These are phyloP conservation scores for Byssothecium circinans DNA, from an alignment of 2,329 filamentous ascomycete species.

Conservation along the genomic window DNA sequence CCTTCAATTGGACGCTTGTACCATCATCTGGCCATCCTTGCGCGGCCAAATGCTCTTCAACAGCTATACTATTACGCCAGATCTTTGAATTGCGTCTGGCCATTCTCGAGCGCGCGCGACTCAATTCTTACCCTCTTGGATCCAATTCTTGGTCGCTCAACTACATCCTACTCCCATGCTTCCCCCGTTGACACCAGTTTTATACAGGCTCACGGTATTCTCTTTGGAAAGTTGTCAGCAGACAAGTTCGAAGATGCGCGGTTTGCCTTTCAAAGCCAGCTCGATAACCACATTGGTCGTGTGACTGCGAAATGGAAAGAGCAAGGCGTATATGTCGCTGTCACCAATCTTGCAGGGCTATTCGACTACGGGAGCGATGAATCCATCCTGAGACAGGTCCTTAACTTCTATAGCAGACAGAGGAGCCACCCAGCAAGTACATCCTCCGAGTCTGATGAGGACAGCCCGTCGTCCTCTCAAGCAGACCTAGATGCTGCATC, in stretches of 20 bases:
- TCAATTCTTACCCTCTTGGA: conserved; percentile 70
- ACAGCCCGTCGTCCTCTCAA: conserved; percentile 20
- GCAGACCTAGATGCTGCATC: conserved; percentile 16
- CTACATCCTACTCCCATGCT: conserved; percentile 32
- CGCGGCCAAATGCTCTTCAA: conserved; percentile 67
- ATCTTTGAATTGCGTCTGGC: conserved; percentile 67
- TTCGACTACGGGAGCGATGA: conserved; percentile 57
- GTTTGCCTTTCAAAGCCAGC: conserved; percentile 53
- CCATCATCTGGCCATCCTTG: conserved; percentile 82
- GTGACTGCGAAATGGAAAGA: conserved; percentile 58
- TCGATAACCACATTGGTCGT: conserved; percentile 61
- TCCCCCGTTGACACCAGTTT: conserved; percentile 60
- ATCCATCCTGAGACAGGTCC: conserved; percentile 39
- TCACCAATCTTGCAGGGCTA: conserved; percentile 58
- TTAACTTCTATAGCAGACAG: conserved; percentile 18
- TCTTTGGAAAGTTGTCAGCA: conserved; percentile 58
- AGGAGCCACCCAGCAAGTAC: conserved; percentile 9
- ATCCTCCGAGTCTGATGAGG: conserved; percentile 16
- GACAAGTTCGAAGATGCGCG: conserved; percentile 53
- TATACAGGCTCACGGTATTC: conserved; percentile 64
- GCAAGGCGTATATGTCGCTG: conserved; percentile 60
- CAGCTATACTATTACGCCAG: conserved; percentile 75
- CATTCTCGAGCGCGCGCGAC: conserved; percentile 69
- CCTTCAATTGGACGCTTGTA: conserved; percentile 79
- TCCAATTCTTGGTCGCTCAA: conserved; percentile 48